phyloP scores from a whole-genome alignment of 1,284 basidiomycete genomes.

The Naganishia albida region DNA sequence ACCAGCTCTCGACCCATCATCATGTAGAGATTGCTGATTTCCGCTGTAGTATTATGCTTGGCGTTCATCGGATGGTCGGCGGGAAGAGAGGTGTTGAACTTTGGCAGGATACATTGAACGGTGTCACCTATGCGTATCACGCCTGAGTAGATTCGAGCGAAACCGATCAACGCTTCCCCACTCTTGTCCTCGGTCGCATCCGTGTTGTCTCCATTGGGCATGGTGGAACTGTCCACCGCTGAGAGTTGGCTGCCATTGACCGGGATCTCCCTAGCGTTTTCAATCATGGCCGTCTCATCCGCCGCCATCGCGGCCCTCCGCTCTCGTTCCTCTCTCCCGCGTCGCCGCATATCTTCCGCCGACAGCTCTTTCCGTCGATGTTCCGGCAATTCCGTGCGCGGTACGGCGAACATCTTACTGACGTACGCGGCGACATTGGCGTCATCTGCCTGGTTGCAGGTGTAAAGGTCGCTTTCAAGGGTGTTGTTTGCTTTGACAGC shows the following conservation, averaged over 20 bases:
- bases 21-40: conserved; percentile 78
- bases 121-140: conserved; percentile 68
- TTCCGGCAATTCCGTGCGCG: conserved; percentile 76
- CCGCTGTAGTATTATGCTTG: conserved; percentile 65
- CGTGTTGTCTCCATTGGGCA: conserved; percentile 31
- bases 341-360: conserved; percentile 80
- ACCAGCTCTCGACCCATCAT: conserved; percentile 98
- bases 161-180: conserved; percentile 77
- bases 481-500: conserved; percentile 66
- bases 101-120: conserved; percentile 80
- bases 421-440: conserved; percentile 81
- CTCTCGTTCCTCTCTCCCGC: conserved; percentile 67
- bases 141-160: conserved; percentile 91
- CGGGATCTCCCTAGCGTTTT: conserved; percentile 37
- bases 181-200: conserved; percentile 37
- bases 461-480: conserved; percentile 79
- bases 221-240: conserved; percentile 31
- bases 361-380: conserved; percentile 74
- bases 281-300: conserved; percentile 41
- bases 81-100: conserved; percentile 72
- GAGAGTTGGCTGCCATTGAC: conserved; percentile 35
- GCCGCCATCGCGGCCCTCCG: conserved; percentile 55
- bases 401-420: conserved; percentile 97
- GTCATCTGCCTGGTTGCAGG: conserved; percentile 64
- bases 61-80: conserved; percentile 70